Base-by-base conservation (phyloP, 1,139 yeast genomes). In the Magnusiomyces magnusii region DNA sequence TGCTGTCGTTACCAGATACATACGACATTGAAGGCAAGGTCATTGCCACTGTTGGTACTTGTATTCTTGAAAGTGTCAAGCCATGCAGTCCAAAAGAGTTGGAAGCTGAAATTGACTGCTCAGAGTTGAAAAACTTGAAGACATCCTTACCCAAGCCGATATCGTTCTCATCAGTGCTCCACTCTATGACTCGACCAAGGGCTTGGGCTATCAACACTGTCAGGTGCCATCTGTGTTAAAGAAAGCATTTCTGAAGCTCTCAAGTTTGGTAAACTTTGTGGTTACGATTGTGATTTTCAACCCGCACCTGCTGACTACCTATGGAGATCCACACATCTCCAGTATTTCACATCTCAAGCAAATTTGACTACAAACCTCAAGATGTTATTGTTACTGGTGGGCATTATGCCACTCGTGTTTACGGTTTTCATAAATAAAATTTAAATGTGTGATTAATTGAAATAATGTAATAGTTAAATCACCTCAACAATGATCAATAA, bases 201-300 rank as follows among this genome's bases (percentile, higher is more conserved):
- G 91, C 41, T 19, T 82, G 86, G 78, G 77, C 87, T 64, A 89
- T 87, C 61, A 87, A 87, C 77, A 87, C 95, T 57, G 95, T 95
- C 21, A 81, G 95, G 95, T 63, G 93, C 92, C 57, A 86, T 87
- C 64, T 80, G 87, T 71, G 83, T 79, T 58, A 85, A 83, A 56
- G 79, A 87, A 65, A 95, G 83, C 66, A 87, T 87, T 61, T 91
- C 91, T 0, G 92, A 78, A 19, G 93, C 93, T 0, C 80, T 87
- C 56, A 70, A 78, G 58, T 75, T 83, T 50, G 95, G 95, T 57
- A 86, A 85, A 67, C 73, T 87, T 61, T 77, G 85, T 65, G 92
- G 93, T 55, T 87, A 87, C 71, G 95, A 87, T 56, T 86, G 93
- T 90, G 80, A 70, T 76, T 85, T 85, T 36, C 95, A 87, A 74